Percentiles rank a stretch among this genome's conserved stretches.
phyloP scores from a whole-genome alignment of 2,329 filamentous ascomycete species.

The Fusarium sp. region DNA sequence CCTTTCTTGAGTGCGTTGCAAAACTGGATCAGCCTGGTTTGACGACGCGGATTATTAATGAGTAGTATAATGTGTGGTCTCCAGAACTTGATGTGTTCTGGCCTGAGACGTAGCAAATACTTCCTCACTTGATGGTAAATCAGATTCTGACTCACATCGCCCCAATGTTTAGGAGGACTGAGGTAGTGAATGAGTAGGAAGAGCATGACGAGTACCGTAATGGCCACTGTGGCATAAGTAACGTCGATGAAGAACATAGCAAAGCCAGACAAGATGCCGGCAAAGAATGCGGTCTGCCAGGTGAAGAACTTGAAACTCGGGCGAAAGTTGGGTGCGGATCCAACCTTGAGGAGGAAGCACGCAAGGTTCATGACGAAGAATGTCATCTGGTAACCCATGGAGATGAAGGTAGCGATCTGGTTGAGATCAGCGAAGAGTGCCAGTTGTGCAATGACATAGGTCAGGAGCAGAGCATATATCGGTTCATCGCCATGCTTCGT shows the following conservation, averaged over 20 bases:
- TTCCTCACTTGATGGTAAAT: slow-evolving; percentile 90
- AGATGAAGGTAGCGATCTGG: slow-evolving; percentile 88
- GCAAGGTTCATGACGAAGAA: slow-evolving; percentile 90
- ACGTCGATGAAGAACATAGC: slow-evolving; percentile 94
- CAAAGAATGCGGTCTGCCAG: slow-evolving; percentile 81
- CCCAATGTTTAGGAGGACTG: slow-evolving; percentile 87
- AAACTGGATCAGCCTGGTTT: slow-evolving; percentile 87
- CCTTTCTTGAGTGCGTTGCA: slow-evolving; percentile 94
- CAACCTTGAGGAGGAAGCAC: slow-evolving; percentile 86
- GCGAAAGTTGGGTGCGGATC: slow-evolving; percentile 88
- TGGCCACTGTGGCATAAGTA: slow-evolving; percentile 79
- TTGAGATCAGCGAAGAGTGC: slow-evolving; percentile 87
- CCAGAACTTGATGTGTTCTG: slow-evolving; percentile 95
- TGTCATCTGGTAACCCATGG: slow-evolving; percentile 94
- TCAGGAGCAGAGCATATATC: slow-evolving; percentile 78
- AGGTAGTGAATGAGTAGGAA: slow-evolving; percentile 89
- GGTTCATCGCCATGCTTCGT: slow-evolving; percentile 79
- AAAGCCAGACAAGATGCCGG: slow-evolving; percentile 78
- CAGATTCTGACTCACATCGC: slow-evolving; percentile 87
- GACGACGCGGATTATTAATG: slow-evolving; percentile 82
- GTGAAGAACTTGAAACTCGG: slow-evolving; percentile 91
- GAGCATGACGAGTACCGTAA: slow-evolving; percentile 77
- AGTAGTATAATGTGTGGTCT: slow-evolving; percentile 87
- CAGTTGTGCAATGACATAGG: slow-evolving; percentile 79
- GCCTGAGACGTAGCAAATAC: slow-evolving; percentile 82